Evolutionary conservation across 169 alveolate species (phyloP), one percentile per base, ranked within the genome.

Genomic region (Besnoitia besnoiti): DNA sequence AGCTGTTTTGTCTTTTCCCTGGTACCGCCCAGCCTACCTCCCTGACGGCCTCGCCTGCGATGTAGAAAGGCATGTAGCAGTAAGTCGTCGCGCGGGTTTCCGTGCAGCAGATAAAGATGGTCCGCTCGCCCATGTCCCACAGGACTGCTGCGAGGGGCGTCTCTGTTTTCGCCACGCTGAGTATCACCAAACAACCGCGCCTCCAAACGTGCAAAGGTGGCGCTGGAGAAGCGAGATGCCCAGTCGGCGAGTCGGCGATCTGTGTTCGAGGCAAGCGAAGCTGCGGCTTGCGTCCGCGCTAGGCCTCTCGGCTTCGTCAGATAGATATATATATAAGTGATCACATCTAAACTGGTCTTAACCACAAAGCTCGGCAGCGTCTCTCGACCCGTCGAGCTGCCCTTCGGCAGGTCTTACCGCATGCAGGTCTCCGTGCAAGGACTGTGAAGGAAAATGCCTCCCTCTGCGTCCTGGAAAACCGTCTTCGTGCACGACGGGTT

Each of bases 401-500:
- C 67, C 33, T 55, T 19, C 33, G 67, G 67, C 55, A 55, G 24
- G 24, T n/a, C 89, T 47, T 1, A 80, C 89, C 93, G 90, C 4
- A 95, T 67, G 61, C 95, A 93, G 8, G 92, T 87, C 85, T 95
- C 97, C 85, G 95, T 95, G 51, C 95, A 96, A 62, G 98, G 97
- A 85, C 95, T 95, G 96, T 94, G 96, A 30, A 97, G 90, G 79
- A 88, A 96, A 35, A 97, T 97, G 39, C 93, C 94, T 33, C 98
- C 98, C 50, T 97, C 94, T 75, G 94, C 94, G 90, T 97, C 98
- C 46, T 95, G 94, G 77, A 97, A 96, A n/a, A 96, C 94, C 37
- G 96, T 94, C 93, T 95, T 96, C 27, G 98, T 97, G 35, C 98
- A 98, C 42, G 90, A 92, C 16, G 92, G 85, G 92, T 96, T 96